phyloP scores from a whole-genome alignment of 108 stramenopile species.

The Discostella pseudostelligera region DNA sequence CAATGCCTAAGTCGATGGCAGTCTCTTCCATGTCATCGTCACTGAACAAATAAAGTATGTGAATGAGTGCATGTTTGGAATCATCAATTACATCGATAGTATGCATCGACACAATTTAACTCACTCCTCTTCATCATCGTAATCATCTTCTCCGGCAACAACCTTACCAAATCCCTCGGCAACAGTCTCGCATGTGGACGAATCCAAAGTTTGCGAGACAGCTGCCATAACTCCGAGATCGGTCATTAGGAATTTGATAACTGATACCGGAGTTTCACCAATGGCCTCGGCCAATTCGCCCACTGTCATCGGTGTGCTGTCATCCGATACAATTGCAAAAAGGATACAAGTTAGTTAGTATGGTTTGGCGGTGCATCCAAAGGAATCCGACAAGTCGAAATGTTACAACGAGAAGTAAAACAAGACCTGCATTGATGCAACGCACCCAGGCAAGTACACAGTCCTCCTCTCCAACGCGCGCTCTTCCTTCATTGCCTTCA shows the following conservation, averaged over 20 bases:
- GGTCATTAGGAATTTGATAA: conserved; percentile 94
- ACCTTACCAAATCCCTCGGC: conserved; percentile 91
- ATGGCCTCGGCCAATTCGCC: conserved; percentile 78
- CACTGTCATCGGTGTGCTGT: conserved; percentile 78
- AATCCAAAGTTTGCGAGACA: conserved; percentile 87
- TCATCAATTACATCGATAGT: conserved; percentile 5
- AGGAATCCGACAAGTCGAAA: too few relatives aligned
- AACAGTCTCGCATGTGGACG: conserved; percentile 77
- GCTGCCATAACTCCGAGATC: conserved; percentile 94
- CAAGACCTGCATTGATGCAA: too few relatives aligned
- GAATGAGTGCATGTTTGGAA: background rate
- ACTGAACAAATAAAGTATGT: background rate
- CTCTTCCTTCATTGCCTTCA: conserved; percentile 63
- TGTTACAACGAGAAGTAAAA: too few relatives aligned
- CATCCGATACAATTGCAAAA: background rate
- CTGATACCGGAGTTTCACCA: conserved; percentile 80
- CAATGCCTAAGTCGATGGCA: conserved; percentile 67
- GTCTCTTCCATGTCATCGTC: conserved; percentile 53
- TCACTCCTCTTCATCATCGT: conserved; percentile 67
- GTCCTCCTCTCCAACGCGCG: conserved; percentile 69
- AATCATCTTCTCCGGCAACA: conserved; percentile 62
- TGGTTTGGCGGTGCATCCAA: too few relatives aligned
- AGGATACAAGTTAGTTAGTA: background rate
- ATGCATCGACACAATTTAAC: conserved; percentile 6
- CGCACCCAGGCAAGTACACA: conserved; percentile 81